Percentiles rank a stretch among this genome's conserved stretches.
Conservation (phyloP, 2,329 filamentous ascomycete genomes). For the Tolypocladium cylindrosporum region DNA sequence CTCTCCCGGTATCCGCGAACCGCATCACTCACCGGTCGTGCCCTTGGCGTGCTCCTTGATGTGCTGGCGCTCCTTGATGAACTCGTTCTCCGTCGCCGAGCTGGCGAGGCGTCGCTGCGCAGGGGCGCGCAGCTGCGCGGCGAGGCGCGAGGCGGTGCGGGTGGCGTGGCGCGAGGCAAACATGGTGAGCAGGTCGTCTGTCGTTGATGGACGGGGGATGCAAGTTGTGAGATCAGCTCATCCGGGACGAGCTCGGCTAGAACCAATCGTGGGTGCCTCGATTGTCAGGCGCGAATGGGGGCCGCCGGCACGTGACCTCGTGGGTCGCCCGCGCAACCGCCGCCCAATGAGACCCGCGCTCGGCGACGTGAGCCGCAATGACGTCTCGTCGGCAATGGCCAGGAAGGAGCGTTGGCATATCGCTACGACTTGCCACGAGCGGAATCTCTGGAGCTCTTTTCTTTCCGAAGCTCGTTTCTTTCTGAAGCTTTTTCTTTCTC, state of each 20-base stretch:
- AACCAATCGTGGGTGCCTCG: conserved; percentile 18
- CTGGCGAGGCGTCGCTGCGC: conserved; percentile 65
- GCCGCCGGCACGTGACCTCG: conserved; percentile 18
- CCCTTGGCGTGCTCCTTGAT: conserved; percentile 83
- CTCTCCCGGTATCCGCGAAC: too few relatives aligned
- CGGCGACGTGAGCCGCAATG: neutral
- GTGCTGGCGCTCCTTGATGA: conserved; percentile 83
- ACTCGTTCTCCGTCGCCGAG: conserved; percentile 74
- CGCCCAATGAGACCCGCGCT: neutral
- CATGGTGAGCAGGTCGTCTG: conserved; percentile 38
- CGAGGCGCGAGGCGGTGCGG: conserved; percentile 53
- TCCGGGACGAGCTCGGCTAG: conserved; percentile 21
- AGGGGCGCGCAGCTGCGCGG: conserved; percentile 47
- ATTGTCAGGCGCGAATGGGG: conserved; percentile 15
- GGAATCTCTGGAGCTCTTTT: too few relatives aligned
- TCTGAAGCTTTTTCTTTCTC: too few relatives aligned
- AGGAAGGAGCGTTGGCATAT: too few relatives aligned
- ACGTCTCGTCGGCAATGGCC: neutral
- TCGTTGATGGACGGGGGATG: conserved; percentile 12
- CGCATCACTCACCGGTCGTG: conserved; percentile 59
- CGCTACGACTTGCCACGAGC: too few relatives aligned
- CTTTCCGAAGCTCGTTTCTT: too few relatives aligned
- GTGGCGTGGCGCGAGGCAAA: conserved; percentile 51
- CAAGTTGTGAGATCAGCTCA: conserved; percentile 22
- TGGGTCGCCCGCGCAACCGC: conserved; percentile 10